Base-by-base conservation (phyloP, 169 alveolate species). In the Plasmodium reichenowi region DNA sequence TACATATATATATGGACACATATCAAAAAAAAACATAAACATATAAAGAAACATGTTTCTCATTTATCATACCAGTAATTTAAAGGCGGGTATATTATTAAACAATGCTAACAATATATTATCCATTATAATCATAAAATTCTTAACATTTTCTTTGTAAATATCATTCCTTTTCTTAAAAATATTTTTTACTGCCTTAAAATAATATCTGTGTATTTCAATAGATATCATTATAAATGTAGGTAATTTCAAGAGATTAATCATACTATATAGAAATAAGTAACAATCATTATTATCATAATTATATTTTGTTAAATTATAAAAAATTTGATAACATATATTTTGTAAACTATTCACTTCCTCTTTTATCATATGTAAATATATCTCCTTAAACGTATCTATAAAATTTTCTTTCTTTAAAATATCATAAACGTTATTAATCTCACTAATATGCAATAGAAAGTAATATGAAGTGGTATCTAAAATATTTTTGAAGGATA, bases 361-460 rank as follows among this genome's bases (percentile, higher is more conserved):
- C 1, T 72, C 87, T 32, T 71, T 72, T 22, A 86, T 6, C 64
- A 86, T 72, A 8, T 72, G 54, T 45, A 59, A 45, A 86, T 72
- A 86, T 43, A 67, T 32, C 7, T 71, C 47, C 45, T 86, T 86
- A 62, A 72, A 86, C 13, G 15, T 48, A 17, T 86, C 87, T 26
- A 52, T 2, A n/a, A 59, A 71, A 58, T 72, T 72, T 58, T 86
- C 92, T 66, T 73, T 86, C 47, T 59, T 72, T 45, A 86, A 73
- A 52, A 86, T 86, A 20, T 86, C 92, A 86, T 71, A 71, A 72
- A 70, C 38, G 50, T 86, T 86, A 29, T 38, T 67, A 29, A 86
- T 62, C 62, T 70, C 92, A 86, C 92, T 86, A 8, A 86, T 62
- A 29, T 86, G 92, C 17, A 86, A 54, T 56, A 86, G 22, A 72